Evolutionary conservation across 2,329 filamentous ascomycete genomes (phyloP).

Genomic region (Cercospora berteroae): DNA sequence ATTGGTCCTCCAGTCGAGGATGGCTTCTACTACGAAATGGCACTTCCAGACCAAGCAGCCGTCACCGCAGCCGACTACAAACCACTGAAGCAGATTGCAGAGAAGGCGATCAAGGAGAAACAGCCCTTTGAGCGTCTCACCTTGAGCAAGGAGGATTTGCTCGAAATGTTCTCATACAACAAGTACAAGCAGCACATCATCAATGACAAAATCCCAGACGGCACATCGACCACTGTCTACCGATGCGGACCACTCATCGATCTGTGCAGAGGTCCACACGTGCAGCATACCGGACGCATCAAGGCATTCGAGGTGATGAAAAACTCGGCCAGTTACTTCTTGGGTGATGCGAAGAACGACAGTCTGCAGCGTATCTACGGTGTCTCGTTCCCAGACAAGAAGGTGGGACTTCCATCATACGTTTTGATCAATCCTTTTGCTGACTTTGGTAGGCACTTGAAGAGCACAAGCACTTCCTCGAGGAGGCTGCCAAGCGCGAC

Average conservation of each 20-base stretch:
- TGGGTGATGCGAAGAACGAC: constrained; percentile 90
- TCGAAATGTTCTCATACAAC: constrained; percentile 97
- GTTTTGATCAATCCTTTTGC: background rate
- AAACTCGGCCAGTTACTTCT: constrained; percentile 82
- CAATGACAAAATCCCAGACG: constrained; percentile 83
- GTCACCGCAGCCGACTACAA: constrained; percentile 80
- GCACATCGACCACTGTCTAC: constrained; percentile 90
- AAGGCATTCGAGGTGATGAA: constrained; percentile 95
- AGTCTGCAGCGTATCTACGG: constrained; percentile 95
- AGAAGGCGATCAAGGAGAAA: constrained; percentile 90
- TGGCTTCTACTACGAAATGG: constrained; percentile 98
- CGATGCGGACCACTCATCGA: constrained; percentile 91
- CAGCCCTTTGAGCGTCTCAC: constrained; percentile 89
- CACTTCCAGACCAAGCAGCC: constrained; percentile 66
- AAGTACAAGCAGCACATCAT: constrained; percentile 99
- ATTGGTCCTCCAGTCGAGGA: constrained; percentile 89
- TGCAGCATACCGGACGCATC: constrained; percentile 88
- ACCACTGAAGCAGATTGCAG: constrained; percentile 75
- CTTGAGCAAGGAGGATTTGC: constrained; percentile 83
- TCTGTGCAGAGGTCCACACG: constrained; percentile 90
- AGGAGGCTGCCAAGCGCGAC: constrained; percentile 96
- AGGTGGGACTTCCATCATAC: constrained; percentile 52
- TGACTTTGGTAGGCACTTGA: constrained; percentile 52
- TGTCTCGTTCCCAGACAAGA: constrained; percentile 96
- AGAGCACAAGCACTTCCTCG: constrained; percentile 90